Evolutionary conservation across 768 basidiomycete genomes (phyloP).

Genomic region (Paxillus involutus): DNA sequence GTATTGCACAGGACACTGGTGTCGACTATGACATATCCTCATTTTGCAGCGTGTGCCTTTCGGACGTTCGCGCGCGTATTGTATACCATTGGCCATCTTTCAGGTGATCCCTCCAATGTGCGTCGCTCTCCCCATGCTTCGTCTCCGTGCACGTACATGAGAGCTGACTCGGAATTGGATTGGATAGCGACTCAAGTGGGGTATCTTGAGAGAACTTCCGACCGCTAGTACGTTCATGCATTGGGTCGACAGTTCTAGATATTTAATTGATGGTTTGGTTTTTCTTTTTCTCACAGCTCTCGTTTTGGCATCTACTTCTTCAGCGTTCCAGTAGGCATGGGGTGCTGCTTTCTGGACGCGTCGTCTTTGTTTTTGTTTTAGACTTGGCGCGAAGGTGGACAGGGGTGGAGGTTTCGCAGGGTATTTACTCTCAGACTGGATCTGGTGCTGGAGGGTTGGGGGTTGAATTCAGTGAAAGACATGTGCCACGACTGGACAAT

Average conservation of each 20-base stretch:
- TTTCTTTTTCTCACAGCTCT: conserved; percentile 3
- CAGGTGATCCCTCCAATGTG: conserved; percentile 42
- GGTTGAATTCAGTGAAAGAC: no score
- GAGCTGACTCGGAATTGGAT: neutral
- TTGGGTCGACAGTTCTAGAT: neutral
- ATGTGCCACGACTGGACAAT: no score
- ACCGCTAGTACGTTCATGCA: conserved; percentile 12
- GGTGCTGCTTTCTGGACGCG: conserved; percentile 2
- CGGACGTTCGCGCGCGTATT: conserved; percentile 40
- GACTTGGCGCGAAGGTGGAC: no score
- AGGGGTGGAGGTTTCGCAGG: no score
- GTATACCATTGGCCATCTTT: conserved; percentile 42
- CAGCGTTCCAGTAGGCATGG: conserved; percentile 7
- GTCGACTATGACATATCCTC: no score
- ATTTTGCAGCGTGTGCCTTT: conserved; percentile 29
- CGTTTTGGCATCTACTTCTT: conserved; percentile 13
- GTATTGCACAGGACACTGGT: conserved; percentile 34
- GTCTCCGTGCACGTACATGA: neutral
- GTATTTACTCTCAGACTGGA: no score
- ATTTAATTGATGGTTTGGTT: neutral
- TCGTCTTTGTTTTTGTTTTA: no score
- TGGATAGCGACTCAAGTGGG: conserved; percentile 15
- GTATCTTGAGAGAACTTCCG: no score
- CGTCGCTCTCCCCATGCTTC: neutral
- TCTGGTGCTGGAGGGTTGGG: no score